These are phyloP conservation scores for Globisporangium acanthophoron DNA, from an alignment of 352 stramenopile genomes.

Conservation along the genomic window DNA sequence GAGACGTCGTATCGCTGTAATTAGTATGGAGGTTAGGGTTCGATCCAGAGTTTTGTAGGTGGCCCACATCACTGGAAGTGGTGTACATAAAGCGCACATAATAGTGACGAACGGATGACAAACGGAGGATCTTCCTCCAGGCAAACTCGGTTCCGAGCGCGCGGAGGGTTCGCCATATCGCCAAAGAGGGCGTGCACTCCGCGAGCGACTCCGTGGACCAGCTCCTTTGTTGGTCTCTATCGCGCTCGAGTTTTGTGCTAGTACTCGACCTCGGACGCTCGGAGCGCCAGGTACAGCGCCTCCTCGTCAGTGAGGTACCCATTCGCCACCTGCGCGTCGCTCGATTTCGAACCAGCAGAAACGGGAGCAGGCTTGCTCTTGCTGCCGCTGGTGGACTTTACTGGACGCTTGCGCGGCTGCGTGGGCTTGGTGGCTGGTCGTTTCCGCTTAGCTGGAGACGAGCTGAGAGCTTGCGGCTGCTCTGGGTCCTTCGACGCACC, in stretches of 20 bases:
- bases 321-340: conserved; percentile 4
- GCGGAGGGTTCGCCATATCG: too few relatives aligned
- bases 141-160: too few relatives aligned
- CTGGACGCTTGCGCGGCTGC: conserved; percentile 5
- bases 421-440: conserved; percentile 1
- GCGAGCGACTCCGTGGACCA: too few relatives aligned
- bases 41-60: too few relatives aligned
- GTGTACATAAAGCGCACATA: neutral
- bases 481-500: neutral
- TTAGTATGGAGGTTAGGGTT: too few relatives aligned
- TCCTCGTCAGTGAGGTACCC: conserved; percentile 18
- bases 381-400: conserved; percentile 5
- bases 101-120: neutral
- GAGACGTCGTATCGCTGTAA: too few relatives aligned
- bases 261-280: conserved; percentile 18
- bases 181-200: too few relatives aligned
- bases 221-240: too few relatives aligned
- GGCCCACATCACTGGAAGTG: neutral
- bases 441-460: conserved; percentile 10
- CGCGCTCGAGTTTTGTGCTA: conserved; percentile 4
- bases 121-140: neutral
- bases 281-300: conserved; percentile 16
- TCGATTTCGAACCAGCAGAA: neutral
- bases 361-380: neutral
- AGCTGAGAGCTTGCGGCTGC: neutral